Evolutionary conservation across 2,329 filamentous ascomycete genomes (phyloP).

Genomic region (Ophiostoma angusticollis): DNA sequence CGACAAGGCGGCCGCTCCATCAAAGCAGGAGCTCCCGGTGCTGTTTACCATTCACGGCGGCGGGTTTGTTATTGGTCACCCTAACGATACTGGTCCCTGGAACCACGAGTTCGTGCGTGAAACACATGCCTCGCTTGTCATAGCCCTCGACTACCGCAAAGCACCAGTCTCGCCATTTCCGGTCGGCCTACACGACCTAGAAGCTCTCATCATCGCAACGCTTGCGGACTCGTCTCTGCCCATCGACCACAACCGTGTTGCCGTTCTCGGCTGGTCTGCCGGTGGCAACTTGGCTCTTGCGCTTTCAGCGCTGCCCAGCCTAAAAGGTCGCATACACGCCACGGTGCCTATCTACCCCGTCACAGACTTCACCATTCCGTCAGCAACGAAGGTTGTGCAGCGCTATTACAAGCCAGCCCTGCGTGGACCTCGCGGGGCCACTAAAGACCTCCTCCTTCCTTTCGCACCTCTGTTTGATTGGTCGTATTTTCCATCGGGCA

Average conservation of each 20-base stretch:
- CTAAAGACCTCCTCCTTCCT: slow-evolving; percentile 17
- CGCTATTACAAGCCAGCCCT: slow-evolving; percentile 25
- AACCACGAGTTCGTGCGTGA: slow-evolving; percentile 29
- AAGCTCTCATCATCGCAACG: slow-evolving; percentile 27
- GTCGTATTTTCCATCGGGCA: slow-evolving; percentile 26
- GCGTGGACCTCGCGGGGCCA: slow-evolving; percentile 16
- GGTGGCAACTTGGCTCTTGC: slow-evolving; percentile 36
- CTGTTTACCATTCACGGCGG: slow-evolving; percentile 40
- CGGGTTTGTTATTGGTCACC: slow-evolving; percentile 32
- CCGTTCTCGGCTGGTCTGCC: slow-evolving; percentile 36
- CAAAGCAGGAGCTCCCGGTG: slow-evolving; percentile 23
- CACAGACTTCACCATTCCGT: slow-evolving; percentile 25
- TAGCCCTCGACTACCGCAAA: slow-evolving; percentile 37
- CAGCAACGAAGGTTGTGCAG: slow-evolving; percentile 19
- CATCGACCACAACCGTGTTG: slow-evolving; percentile 28
- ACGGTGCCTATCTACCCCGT: slow-evolving; percentile 32
- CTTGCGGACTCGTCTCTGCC: slow-evolving; percentile 31
- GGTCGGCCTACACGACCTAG: slow-evolving; percentile 29
- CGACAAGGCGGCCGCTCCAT: slow-evolving; percentile 16
- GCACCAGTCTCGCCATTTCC: slow-evolving; percentile 34
- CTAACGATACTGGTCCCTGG: slow-evolving; percentile 33
- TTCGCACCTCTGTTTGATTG: slow-evolving; percentile 26
- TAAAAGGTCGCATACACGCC: slow-evolving; percentile 22
- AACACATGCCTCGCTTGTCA: slow-evolving; percentile 28
- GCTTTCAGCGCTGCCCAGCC: slow-evolving; percentile 25